phyloP scores from a whole-genome alignment of 2,329 filamentous ascomycete genomes.

The Ophiosphaerella narmari region DNA sequence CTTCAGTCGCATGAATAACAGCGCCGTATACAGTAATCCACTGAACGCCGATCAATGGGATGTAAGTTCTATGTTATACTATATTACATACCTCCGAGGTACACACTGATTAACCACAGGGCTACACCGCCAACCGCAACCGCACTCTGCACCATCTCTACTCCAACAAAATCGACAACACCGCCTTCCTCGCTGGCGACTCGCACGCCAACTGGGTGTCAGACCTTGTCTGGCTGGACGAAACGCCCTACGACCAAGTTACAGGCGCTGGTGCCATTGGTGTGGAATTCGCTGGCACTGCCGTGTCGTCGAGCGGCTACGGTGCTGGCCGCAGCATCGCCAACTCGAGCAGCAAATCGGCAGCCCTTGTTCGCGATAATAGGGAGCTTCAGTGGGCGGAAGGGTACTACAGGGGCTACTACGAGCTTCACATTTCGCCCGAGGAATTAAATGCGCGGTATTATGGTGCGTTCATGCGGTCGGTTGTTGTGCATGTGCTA shows the following conservation, averaged over 20 bases:
- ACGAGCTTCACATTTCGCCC: slow-evolving; percentile 61
- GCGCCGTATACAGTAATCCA: slow-evolving; percentile 17
- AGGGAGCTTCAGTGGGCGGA: slow-evolving; percentile 72
- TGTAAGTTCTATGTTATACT: slow-evolving; percentile 34
- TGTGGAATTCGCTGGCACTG: slow-evolving; percentile 64
- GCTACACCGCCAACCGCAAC: slow-evolving; percentile 70
- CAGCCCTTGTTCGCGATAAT: slow-evolving; percentile 52
- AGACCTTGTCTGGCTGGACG: slow-evolving; percentile 50
- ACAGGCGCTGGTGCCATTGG: slow-evolving; percentile 48
- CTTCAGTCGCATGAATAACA: slow-evolving; percentile 36
- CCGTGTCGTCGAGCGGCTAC: slow-evolving; percentile 63
- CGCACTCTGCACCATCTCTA: slow-evolving; percentile 69
- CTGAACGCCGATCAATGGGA: slow-evolving; percentile 63
- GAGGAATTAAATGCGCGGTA: slow-evolving; percentile 63
- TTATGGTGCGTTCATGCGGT: slow-evolving; percentile 55
- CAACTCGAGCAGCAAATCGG: slow-evolving; percentile 56
- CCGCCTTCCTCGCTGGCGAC: slow-evolving; percentile 72
- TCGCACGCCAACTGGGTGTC: slow-evolving; percentile 65
- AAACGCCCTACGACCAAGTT: slow-evolving; percentile 40
- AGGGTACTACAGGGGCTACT: slow-evolving; percentile 73
- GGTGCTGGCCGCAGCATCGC: slow-evolving; percentile 17
- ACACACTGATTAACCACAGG: slow-evolving; percentile 46
- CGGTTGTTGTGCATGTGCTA: neutral
- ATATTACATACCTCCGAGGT: neutral
- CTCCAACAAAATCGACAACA: slow-evolving; percentile 69